Conservation (phyloP, 164 flowering plant species). For the Stephania cephalantha region DNA sequence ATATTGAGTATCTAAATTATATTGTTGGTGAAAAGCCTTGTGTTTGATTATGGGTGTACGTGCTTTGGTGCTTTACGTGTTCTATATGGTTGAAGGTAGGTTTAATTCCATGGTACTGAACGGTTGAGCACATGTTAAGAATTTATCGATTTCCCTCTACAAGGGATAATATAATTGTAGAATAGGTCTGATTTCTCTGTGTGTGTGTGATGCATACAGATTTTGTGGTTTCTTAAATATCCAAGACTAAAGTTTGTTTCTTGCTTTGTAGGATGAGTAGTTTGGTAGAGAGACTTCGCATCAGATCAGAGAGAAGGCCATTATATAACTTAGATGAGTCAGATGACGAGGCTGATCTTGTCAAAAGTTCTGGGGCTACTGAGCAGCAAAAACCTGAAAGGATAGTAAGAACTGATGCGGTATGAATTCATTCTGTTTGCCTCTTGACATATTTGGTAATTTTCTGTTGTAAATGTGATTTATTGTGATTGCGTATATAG, state of each 20-base stretch:
- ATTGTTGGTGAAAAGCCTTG: neutral
- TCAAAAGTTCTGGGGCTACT: conserved; percentile 15
- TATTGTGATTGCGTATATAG: neutral
- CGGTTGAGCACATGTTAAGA: neutral
- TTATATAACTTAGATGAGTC: conserved; percentile 70
- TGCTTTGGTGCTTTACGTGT: neutral
- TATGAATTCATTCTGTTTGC: conserved; percentile 23
- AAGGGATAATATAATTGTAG: too few relatives aligned
- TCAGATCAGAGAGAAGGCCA: conserved; percentile 78
- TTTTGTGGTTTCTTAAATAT: neutral
- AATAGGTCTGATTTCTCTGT: too few relatives aligned
- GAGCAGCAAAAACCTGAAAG: conserved; percentile 41
- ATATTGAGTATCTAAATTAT: neutral
- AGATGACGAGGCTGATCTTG: conserved; percentile 68
- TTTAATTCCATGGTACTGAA: neutral
- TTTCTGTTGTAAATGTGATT: neutral
- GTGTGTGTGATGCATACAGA: neutral
- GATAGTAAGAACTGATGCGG: conserved; percentile 68
- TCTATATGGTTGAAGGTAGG: neutral
- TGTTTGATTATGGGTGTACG: neutral
- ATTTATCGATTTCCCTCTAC: neutral
- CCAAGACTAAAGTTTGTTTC: neutral
- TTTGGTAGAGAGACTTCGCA: conserved; percentile 91
- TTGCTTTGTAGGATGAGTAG: conserved; percentile 57
- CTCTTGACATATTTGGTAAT: conserved; percentile 3